phyloP scores from a whole-genome alignment of 768 basidiomycete species.

The Psilocybe sp. region DNA sequence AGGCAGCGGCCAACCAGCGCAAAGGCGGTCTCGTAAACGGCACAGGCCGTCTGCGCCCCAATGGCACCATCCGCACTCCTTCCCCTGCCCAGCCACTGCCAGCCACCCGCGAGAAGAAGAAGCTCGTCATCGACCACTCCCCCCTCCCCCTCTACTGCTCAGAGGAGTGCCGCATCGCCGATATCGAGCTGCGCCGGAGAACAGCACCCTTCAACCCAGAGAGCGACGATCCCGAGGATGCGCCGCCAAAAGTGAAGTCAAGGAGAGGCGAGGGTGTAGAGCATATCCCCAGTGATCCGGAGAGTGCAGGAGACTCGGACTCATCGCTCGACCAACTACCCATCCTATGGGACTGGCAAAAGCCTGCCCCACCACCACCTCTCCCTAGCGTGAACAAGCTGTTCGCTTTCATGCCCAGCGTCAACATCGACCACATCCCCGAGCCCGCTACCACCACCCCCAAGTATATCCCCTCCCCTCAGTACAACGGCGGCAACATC shows the following conservation, averaged over 20 bases:
- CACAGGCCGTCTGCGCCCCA: slow-evolving; percentile 60
- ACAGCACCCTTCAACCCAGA: slow-evolving; percentile 45
- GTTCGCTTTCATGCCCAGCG: slow-evolving; percentile 51
- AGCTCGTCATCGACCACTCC: slow-evolving; percentile 73
- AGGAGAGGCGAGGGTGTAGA: no score
- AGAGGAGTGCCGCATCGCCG: slow-evolving; percentile 65
- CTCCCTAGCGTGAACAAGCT: slow-evolving; percentile 28
- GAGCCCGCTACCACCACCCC: slow-evolving; percentile 10
- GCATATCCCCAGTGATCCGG: slow-evolving; percentile 11
- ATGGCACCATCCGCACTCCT: slow-evolving; percentile 45
- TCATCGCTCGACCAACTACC: no score
- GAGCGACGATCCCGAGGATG: slow-evolving; percentile 30
- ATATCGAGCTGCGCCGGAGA: slow-evolving; percentile 42
- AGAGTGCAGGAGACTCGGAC: no score
- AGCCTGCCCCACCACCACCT: slow-evolving; percentile 17
- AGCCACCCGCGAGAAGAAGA: slow-evolving; percentile 39
- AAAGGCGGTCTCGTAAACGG: slow-evolving; percentile 56
- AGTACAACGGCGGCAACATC: slow-evolving; percentile 62
- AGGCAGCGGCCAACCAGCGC: slow-evolving; percentile 29
- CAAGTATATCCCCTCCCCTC: slow-evolving; percentile 25
- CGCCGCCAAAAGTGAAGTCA: slow-evolving; percentile 15
- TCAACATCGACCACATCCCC: slow-evolving; percentile 38
- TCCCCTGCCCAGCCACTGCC: slow-evolving; percentile 21
- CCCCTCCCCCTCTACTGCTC: slow-evolving; percentile 87
- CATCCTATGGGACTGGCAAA: no score